Conservation (phyloP, 345 rosid species). For the Geranium rotundifolium region DNA sequence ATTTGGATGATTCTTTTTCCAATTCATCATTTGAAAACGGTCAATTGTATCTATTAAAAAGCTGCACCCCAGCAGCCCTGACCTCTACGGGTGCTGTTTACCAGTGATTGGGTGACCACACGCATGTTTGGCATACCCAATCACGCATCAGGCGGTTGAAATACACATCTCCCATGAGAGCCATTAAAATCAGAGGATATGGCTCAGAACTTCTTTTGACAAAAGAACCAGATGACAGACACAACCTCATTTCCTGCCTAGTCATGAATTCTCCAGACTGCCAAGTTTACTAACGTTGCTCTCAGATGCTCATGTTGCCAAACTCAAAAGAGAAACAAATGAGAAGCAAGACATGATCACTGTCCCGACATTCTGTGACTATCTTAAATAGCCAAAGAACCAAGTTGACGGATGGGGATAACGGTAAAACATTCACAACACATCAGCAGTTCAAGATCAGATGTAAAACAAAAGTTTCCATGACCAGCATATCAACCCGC, state of each 20-base stretch:
- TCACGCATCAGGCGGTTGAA: neutral
- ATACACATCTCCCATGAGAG: neutral
- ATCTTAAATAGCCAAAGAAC: neutral
- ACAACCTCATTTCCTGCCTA: neutral
- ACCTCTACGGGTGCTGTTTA: neutral
- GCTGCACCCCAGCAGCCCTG: neutral
- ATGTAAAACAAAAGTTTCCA: conserved; percentile 49
- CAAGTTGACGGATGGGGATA: conserved; percentile 12
- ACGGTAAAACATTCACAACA: conserved; percentile 28
- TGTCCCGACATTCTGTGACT: neutral
- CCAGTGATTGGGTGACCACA: neutral
- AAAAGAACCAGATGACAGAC: neutral
- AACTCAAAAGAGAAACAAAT: neutral
- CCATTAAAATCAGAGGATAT: neutral
- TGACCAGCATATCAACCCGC: conserved; percentile 67
- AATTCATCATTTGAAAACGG: too few species aligned
- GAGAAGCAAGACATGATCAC: neutral
- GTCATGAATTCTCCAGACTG: neutral
- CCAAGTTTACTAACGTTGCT: neutral
- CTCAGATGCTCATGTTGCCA: neutral
- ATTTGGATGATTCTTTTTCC: too few species aligned
- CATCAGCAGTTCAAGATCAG: conserved; percentile 37
- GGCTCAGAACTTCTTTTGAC: neutral
- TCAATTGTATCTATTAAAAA: too few species aligned
- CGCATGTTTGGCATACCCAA: neutral